phyloP scores from a whole-genome alignment of 2,329 filamentous ascomycete species.

The Claviceps pazoutovae region DNA sequence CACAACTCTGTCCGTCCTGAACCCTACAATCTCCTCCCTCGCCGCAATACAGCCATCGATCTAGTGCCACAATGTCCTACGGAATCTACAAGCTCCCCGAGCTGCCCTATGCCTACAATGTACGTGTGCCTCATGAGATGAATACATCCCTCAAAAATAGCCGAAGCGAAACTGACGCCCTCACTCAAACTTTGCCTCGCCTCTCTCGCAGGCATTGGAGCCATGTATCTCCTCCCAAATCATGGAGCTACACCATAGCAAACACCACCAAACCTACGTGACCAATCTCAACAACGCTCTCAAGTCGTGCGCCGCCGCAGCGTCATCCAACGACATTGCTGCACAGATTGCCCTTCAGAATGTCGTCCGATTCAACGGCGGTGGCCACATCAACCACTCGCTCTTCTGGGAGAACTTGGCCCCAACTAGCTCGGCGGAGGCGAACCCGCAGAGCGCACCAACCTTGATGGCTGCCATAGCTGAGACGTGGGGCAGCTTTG shows the following conservation, averaged over 20 bases:
- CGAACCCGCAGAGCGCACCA: conserved; percentile 36
- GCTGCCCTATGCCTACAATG: conserved; percentile 58
- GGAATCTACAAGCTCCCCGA: conserved; percentile 45
- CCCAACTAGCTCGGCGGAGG: conserved; percentile 43
- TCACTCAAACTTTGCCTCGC: background rate
- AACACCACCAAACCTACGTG: conserved; percentile 69
- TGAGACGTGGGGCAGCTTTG: conserved; percentile 53
- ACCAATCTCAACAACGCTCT: conserved; percentile 60
- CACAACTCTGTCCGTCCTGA: background rate
- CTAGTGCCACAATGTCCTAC: conserved; percentile 19
- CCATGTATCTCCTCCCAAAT: conserved; percentile 64
- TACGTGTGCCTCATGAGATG: conserved; percentile 22
- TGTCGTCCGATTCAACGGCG: conserved; percentile 75
- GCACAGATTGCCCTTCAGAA: conserved; percentile 53
- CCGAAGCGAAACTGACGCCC: conserved; percentile 22
- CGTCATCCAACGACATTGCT: conserved; percentile 42
- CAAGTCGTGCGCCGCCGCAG: conserved; percentile 42
- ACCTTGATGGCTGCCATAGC: conserved; percentile 47
- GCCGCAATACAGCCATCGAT: background rate
- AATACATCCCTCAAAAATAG: conserved; percentile 5
- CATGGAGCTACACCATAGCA: conserved; percentile 69
- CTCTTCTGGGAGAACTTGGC: conserved; percentile 82
- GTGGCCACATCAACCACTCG: conserved; percentile 85
- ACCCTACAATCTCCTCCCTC: background rate
- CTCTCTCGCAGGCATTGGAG: conserved; percentile 45